Evolutionary conservation across 75 land plant species (phyloP), one percentile per base, ranked within the genome.

Genomic region (Azolla pinnata): DNA sequence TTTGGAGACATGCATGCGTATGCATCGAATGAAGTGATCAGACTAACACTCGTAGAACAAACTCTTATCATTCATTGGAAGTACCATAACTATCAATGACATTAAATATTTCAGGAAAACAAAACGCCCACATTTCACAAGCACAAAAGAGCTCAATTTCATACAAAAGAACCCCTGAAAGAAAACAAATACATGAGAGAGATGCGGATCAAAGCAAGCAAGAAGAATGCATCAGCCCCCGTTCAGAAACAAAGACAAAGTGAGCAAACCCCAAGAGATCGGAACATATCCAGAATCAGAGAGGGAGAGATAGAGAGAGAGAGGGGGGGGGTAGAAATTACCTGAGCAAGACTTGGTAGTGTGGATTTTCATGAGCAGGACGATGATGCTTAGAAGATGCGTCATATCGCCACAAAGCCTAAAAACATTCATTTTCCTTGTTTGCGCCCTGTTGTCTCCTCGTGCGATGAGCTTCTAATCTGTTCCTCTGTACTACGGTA

Each of bases 401-500:
- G 79, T 78, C 68, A 78, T 75, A 44, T 78, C 81, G 38, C 81
- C 81, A 5, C 59, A 63, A 14, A 78, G 28, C 68, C 81, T 74
- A 64, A 78, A 78, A 42, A 65, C 31, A 47, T 78, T 78, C 81
- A 75, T 78, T 62, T 48, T 79, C 67, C 31, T 32, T 17, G 9
- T 8, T 19, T 52, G 18, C 20, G 10, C 54, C 20, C 19, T 19
- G 9, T 14, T 8, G 19, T 8, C 18, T 19, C 19, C 10, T 20
- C 9, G 20, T 8, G 9, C 54, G 19, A 52, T 8, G 19, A 52
- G 10, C 54, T 52, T 8, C 54, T n/a, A n/a, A n/a, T n/a, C n/a
- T n/a, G n/a, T n/a, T n/a, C n/a, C n/a, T n/a, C n/a, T n/a, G n/a
- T n/a, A n/a, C n/a, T n/a, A n/a, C n/a, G n/a, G n/a, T n/a, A n/a